Conservation (phyloP, 2,329 filamentous ascomycete genomes). For the Pleomassaria siparia region DNA sequence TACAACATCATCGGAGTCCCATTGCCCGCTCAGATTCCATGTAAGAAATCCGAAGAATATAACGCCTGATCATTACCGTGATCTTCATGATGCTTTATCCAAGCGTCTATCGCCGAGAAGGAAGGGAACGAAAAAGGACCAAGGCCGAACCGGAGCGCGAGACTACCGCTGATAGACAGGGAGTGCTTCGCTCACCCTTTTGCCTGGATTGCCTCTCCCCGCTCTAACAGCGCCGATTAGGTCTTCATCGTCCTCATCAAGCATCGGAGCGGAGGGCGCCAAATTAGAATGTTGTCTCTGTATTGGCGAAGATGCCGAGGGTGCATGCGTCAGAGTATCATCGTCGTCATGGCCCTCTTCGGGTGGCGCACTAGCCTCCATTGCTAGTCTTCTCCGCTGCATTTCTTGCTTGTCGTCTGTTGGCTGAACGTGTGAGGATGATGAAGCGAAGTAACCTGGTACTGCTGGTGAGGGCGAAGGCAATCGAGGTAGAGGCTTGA, state of each 20-base stretch:
- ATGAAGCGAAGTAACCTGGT: slow-evolving; percentile 29
- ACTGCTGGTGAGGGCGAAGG: slow-evolving; percentile 17
- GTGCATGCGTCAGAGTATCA: slow-evolving; percentile 9
- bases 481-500: slow-evolving; percentile 27
- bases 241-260: slow-evolving; percentile 38
- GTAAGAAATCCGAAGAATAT: neutral
- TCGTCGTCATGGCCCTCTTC: slow-evolving; percentile 23
- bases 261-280: slow-evolving; percentile 33
- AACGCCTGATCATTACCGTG: slow-evolving; percentile 1
- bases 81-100: neutral
- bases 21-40: neutral
- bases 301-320: slow-evolving; percentile 21
- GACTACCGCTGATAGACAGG: slow-evolving; percentile 32
- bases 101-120: neutral
- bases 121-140: neutral
- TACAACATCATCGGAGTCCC: too few species aligned
- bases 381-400: slow-evolving; percentile 52
- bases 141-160: neutral
- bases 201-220: slow-evolving; percentile 10
- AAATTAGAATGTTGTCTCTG: slow-evolving; percentile 14
- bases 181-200: slow-evolving; percentile 28
- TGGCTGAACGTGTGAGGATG: slow-evolving; percentile 37
- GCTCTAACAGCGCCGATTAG: slow-evolving; percentile 31
- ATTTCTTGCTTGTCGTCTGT: slow-evolving; percentile 80
- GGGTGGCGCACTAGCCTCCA: slow-evolving; percentile 44